Evolutionary conservation across 192 early-diverging fungal genomes (phyloP).

Genomic region (Podila horticola): DNA sequence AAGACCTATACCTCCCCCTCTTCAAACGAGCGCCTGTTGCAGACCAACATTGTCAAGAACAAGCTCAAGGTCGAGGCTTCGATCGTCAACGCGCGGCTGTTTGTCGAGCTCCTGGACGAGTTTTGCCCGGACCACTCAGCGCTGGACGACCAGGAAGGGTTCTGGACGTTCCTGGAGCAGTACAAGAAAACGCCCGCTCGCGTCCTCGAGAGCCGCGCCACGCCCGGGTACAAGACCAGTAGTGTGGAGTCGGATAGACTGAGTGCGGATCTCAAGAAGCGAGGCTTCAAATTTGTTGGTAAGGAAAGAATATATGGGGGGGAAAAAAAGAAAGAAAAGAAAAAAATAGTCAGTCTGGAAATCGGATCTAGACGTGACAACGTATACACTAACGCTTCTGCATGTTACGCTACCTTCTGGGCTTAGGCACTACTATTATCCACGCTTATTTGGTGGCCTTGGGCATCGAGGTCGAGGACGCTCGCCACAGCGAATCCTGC

Average conservation of each 20-base stretch:
- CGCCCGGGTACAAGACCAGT: slow-evolving; percentile 5
- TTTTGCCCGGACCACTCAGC: slow-evolving; percentile 29
- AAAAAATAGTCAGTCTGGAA: not conserved
- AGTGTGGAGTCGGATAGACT: slow-evolving; percentile 36
- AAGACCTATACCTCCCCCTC: slow-evolving; percentile 27
- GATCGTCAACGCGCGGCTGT: slow-evolving; percentile 34
- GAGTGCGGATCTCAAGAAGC: slow-evolving; percentile 46
- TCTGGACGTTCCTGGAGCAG: slow-evolving; percentile 44
- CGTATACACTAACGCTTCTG: too few relatives aligned
- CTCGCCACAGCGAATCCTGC: slow-evolving; percentile 1
- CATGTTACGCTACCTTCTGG: too few relatives aligned
- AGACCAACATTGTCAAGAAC: slow-evolving; percentile 44
- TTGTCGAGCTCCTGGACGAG: slow-evolving; percentile 24
- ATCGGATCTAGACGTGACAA: not conserved
- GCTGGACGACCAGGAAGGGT: slow-evolving; percentile 38
- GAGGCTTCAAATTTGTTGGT: slow-evolving; percentile 52
- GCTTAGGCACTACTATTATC: slow-evolving; percentile 39
- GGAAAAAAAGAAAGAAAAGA: slow-evolving; percentile 4
- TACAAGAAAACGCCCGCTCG: slow-evolving; percentile 12
- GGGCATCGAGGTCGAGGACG: slow-evolving; percentile 29
- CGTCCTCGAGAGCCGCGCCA: not conserved
- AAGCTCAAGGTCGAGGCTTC: slow-evolving; percentile 46
- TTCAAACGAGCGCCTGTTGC: slow-evolving; percentile 29
- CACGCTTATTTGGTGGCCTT: slow-evolving; percentile 30
- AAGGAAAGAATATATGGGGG: slow-evolving; percentile 9